Conservation (phyloP, 148 eudicot species). For the Silene conica region DNA sequence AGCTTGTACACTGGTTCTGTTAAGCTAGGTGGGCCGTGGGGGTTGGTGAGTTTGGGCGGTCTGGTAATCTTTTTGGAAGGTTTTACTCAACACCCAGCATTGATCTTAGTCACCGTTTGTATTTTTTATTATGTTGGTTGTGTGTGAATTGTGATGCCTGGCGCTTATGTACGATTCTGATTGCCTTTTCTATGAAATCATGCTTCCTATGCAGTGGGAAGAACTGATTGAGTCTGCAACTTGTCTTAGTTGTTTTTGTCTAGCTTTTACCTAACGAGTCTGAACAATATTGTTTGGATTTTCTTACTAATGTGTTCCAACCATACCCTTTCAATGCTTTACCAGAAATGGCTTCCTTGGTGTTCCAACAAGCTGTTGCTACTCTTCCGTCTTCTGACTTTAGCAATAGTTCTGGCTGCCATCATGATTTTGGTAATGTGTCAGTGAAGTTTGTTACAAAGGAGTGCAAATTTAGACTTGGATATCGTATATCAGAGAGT, state of each 20-base stretch:
- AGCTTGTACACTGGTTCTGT: too few relatives aligned
- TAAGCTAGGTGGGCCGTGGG: too few relatives aligned
- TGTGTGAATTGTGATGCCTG: too few relatives aligned
- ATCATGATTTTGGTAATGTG: slow-evolving; percentile 28
- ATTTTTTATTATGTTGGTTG: neutral
- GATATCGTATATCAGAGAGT: slow-evolving; percentile 29
- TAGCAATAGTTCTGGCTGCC: slow-evolving; percentile 34
- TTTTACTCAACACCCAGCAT: neutral
- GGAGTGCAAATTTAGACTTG: slow-evolving; percentile 34
- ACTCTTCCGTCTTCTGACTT: slow-evolving; percentile 45
- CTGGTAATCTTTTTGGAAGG: neutral
- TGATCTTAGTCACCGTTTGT: neutral
- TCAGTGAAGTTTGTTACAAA: slow-evolving; percentile 47
- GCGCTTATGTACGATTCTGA: neutral
- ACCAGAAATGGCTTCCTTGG: slow-evolving; percentile 69
- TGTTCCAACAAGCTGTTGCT: slow-evolving; percentile 51
- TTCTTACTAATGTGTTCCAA: neutral
- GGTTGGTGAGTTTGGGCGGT: too few relatives aligned
- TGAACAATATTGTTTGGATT: neutral
- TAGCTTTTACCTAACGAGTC: too few relatives aligned
- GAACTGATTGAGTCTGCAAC: neutral
- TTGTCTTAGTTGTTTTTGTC: neutral
- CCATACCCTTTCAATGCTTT: neutral
- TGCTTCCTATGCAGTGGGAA: neutral
- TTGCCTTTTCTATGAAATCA: neutral